phyloP scores from a whole-genome alignment of 306 rosid species.

The Bauhinia variegata region DNA sequence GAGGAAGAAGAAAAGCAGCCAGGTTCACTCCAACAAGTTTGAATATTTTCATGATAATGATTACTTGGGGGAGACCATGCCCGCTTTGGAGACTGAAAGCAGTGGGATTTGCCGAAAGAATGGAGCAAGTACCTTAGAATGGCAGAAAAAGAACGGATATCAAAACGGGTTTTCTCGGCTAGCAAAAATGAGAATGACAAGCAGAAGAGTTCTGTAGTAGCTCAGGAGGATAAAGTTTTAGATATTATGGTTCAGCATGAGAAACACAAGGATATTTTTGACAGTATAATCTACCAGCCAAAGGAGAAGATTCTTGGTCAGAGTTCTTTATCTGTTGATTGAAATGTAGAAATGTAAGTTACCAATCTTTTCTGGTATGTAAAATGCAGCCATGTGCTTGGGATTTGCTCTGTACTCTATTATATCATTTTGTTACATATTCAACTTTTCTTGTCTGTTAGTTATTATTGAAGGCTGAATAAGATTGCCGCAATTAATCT shows the following conservation, averaged over 20 bases:
- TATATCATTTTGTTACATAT: too few relatives aligned
- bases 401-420: too few relatives aligned
- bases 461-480: too few relatives aligned
- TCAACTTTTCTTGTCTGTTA: too few relatives aligned
- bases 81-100: neutral
- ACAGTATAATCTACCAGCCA: slow-evolving; percentile 12
- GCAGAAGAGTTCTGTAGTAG: neutral
- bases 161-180: slow-evolving; percentile 42
- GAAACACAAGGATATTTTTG: slow-evolving; percentile 40
- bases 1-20: neutral
- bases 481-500: too few relatives aligned
- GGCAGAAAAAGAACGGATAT: slow-evolving; percentile 41
- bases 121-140: slow-evolving; percentile 27
- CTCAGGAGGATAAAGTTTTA: slow-evolving; percentile 36
- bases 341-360: neutral
- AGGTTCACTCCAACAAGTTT: neutral
- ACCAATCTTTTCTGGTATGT: too few relatives aligned
- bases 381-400: too few relatives aligned
- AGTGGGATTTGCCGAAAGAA: slow-evolving; percentile 9
- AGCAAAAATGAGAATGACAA: neutral
- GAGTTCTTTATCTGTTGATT: neutral
- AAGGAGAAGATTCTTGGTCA: slow-evolving; percentile 30
- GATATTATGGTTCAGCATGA: slow-evolving; percentile 34
- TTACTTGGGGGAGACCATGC: neutral
- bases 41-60: neutral